These are phyloP conservation scores for Teratosphaeria destructans DNA, from an alignment of 2,329 filamentous ascomycete species.

Conservation along the genomic window DNA sequence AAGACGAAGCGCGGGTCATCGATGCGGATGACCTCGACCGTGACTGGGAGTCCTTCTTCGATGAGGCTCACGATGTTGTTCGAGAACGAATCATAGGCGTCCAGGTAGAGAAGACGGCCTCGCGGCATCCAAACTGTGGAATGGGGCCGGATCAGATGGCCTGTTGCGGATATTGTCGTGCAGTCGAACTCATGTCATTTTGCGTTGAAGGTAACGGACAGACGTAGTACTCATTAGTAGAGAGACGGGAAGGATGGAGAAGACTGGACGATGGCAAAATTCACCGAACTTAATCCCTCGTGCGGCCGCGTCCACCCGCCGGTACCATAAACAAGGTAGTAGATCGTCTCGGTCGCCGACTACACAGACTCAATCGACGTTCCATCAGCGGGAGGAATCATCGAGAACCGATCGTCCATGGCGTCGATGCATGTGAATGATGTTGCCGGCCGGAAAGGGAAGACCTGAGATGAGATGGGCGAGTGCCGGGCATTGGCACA, in stretches of 20 bases:
- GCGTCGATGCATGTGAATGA: neutral
- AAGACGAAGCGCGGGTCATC: slow-evolving; percentile 35
- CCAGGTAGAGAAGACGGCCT: slow-evolving; percentile 62
- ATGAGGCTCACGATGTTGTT: slow-evolving; percentile 87
- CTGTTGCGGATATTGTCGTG: neutral
- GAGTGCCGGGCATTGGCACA: neutral
- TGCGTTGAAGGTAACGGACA: neutral
- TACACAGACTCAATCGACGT: neutral
- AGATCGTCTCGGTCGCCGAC: neutral
- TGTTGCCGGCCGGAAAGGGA: neutral
- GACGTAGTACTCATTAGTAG: neutral
- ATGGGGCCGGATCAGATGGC: neutral
- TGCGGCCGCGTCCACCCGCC: neutral
- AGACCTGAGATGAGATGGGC: neutral
- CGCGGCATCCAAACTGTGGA: slow-evolving; percentile 3
- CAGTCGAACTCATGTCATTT: neutral
- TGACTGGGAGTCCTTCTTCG: slow-evolving; percentile 55
- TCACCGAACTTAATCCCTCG: neutral
- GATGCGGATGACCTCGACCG: slow-evolving; percentile 54
- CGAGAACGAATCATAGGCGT: slow-evolving; percentile 94
- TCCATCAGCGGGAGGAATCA: neutral
- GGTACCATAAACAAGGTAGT: too few relatives aligned
- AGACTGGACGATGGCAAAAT: neutral
- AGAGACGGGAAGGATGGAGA: neutral
- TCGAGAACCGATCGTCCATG: neutral